Percentiles rank a stretch among this genome's conserved stretches.
phyloP scores from a whole-genome alignment of 2,329 filamentous ascomycete genomes.

The Paecilomyces fulvus region DNA sequence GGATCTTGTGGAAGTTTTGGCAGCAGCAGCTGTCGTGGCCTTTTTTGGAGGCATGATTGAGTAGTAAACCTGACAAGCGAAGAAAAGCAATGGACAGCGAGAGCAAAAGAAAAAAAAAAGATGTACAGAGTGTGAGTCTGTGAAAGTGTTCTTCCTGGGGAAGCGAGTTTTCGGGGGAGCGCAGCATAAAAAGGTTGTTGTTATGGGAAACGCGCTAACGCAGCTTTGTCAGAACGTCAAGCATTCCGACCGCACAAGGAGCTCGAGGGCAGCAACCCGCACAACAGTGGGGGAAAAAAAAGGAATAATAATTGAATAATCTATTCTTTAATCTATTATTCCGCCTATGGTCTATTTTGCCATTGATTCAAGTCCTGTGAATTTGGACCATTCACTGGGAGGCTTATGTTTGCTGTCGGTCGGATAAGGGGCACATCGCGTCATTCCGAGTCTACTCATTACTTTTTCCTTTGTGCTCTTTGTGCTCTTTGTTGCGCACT shows the following conservation, averaged over 20 bases:
- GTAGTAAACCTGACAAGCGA: not conserved
- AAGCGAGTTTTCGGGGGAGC: not conserved
- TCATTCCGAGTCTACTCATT: too few relatives aligned
- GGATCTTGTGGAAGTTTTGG: constrained; percentile 13
- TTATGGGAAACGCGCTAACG: not conserved
- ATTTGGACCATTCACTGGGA: too few relatives aligned
- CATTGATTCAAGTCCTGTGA: too few relatives aligned
- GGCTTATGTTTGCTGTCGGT: too few relatives aligned
- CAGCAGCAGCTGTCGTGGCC: constrained; percentile 20
- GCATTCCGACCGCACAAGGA: not conserved
- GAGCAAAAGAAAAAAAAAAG: not conserved
- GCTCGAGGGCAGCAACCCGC: not conserved
- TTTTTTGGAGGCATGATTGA: constrained; percentile 23
- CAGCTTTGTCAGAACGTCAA: not conserved
- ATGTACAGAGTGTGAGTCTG: not conserved
- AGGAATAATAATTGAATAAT: too few relatives aligned
- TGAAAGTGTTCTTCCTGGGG: not conserved
- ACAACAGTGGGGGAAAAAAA: too few relatives aligned
- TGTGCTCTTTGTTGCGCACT: too few relatives aligned
- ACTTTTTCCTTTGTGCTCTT: too few relatives aligned
- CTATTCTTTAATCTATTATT: too few relatives aligned
- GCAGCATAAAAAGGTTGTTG: not conserved
- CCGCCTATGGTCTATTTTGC: not conserved
- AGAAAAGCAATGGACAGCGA: not conserved
- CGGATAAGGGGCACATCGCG: too few relatives aligned